Conservation (phyloP, 106 monocot species). For the Allium fistulosum region DNA sequence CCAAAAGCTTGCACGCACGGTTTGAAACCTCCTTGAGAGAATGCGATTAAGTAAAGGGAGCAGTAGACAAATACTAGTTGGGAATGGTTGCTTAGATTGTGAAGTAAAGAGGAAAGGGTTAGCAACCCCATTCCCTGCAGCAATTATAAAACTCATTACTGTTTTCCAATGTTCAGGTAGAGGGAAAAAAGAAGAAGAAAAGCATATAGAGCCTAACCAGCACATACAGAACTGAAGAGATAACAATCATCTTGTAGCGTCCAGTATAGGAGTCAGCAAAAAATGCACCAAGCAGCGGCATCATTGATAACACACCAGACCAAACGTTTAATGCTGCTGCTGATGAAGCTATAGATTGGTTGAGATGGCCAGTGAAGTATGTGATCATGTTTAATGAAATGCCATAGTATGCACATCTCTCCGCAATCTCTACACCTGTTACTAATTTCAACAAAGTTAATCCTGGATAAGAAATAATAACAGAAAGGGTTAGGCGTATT, state of each 20-base stretch:
- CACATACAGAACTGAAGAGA: slow-evolving; percentile 38
- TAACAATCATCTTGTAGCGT: slow-evolving; percentile 33
- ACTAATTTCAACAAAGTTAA: too few species aligned
- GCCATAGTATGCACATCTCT: slow-evolving; percentile 43
- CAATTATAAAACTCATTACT: too few species aligned
- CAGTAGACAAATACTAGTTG: too few species aligned
- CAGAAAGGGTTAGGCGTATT: too few species aligned
- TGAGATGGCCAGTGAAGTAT: slow-evolving; percentile 49
- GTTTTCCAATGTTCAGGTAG: not conserved
- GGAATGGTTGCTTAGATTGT: too few species aligned
- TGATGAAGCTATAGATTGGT: slow-evolving; percentile 29
- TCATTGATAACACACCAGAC: slow-evolving; percentile 28
- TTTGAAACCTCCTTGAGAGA: too few species aligned
- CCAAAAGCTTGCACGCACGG: too few species aligned
- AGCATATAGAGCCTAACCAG: slow-evolving; percentile 12
- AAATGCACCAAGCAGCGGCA: slow-evolving; percentile 51
- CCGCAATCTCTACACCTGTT: slow-evolving; percentile 48
- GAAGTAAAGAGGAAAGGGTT: too few species aligned
- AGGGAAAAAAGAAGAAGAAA: not conserved
- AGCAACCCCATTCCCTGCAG: too few species aligned
- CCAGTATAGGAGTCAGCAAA: slow-evolving; percentile 53
- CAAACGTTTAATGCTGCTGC: slow-evolving; percentile 40
- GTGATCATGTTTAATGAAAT: slow-evolving; percentile 42
- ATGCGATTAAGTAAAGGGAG: too few species aligned
- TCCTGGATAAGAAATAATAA: too few species aligned